These are phyloP conservation scores for Colletotrichum gigasporum DNA, from an alignment of 2,329 filamentous ascomycete species.

Conservation along the genomic window DNA sequence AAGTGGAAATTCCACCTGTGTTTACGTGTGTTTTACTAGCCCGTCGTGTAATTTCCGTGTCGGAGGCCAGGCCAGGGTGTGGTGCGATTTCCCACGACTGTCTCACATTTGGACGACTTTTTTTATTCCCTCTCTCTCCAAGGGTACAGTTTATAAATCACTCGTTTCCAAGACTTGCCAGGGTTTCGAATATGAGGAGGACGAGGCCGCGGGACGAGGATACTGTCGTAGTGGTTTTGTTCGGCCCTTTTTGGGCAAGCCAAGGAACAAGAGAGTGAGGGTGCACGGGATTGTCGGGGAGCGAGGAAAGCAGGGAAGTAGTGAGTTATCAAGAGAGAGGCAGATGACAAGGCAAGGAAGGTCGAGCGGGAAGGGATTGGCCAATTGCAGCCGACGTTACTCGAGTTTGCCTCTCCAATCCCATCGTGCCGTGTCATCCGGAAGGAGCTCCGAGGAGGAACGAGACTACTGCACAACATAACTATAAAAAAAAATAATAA, in stretches of 20 bases:
- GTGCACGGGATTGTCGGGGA: background rate
- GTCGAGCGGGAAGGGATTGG: constrained; percentile 1
- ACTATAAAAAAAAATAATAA: too few relatives aligned
- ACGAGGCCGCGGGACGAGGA: too few relatives aligned
- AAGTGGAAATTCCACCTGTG: background rate
- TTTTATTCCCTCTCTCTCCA: too few relatives aligned
- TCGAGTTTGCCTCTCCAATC: background rate
- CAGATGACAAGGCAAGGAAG: too few relatives aligned
- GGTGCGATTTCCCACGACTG: background rate
- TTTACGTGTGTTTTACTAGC: background rate
- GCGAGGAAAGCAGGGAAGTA: background rate
- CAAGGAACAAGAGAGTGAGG: too few relatives aligned
- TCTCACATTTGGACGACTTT: constrained; percentile 9
- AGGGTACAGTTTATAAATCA: too few relatives aligned
- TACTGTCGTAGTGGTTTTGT: too few relatives aligned
- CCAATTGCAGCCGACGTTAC: constrained; percentile 1
- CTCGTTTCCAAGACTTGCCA: too few relatives aligned
- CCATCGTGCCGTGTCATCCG: constrained; percentile 6
- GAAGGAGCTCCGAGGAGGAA: background rate
- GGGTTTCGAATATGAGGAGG: too few relatives aligned
- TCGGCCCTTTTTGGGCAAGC: too few relatives aligned
- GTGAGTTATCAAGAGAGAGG: background rate
- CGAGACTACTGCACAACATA: too few relatives aligned
- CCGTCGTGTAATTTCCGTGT: background rate
- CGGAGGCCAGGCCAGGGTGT: background rate